Percentiles rank a stretch among this genome's conserved stretches.
phyloP scores from a whole-genome alignment of 495 filamentous ascomycete genomes.

The Extremus antarcticus region DNA sequence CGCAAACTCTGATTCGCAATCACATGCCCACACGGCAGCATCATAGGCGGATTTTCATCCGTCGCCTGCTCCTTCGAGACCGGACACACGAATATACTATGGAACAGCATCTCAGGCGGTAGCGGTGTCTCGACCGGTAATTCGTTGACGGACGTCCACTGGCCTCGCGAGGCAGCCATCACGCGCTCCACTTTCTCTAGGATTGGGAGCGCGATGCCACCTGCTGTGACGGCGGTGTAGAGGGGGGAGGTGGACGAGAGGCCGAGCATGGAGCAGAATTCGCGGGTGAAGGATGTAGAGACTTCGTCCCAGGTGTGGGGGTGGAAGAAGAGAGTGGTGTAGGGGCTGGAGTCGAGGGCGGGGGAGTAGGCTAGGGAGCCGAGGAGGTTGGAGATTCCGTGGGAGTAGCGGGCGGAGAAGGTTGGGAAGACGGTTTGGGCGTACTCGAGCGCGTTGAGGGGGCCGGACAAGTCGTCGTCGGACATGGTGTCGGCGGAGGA shows the following conservation, averaged over 20 bases:
- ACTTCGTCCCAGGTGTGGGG: conserved; percentile 67
- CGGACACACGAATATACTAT: conserved; percentile 95
- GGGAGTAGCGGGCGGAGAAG: conserved; percentile 59
- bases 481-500: conserved; percentile 24
- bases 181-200: conserved; percentile 72
- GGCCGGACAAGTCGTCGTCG: conserved; percentile 26
- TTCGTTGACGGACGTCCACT: conserved; percentile 88
- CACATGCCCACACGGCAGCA: conserved; percentile 95
- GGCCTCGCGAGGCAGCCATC: conserved; percentile 75
- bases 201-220: conserved; percentile 77
- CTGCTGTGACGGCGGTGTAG: conserved; percentile 82
- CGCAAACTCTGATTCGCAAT: conserved; percentile 74
- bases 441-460: conserved; percentile 57
- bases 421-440: conserved; percentile 52
- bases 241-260: conserved; percentile 81
- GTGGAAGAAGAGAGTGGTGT: conserved; percentile 62
- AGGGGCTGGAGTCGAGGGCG: conserved; percentile 61
- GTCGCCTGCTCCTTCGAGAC: conserved; percentile 94
- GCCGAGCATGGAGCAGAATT: conserved; percentile 88
- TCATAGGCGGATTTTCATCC: conserved; percentile 88
- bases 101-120: conserved; percentile 77
- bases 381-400: conserved; percentile 66
- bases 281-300: conserved; percentile 71
- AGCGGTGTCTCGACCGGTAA: conserved; percentile 86
- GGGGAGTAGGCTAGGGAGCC: conserved; percentile 65